These are phyloP conservation scores for Coccomyxa subellipsoidea DNA, from an alignment of 163 green algal genomes.

Conservation along the genomic window DNA sequence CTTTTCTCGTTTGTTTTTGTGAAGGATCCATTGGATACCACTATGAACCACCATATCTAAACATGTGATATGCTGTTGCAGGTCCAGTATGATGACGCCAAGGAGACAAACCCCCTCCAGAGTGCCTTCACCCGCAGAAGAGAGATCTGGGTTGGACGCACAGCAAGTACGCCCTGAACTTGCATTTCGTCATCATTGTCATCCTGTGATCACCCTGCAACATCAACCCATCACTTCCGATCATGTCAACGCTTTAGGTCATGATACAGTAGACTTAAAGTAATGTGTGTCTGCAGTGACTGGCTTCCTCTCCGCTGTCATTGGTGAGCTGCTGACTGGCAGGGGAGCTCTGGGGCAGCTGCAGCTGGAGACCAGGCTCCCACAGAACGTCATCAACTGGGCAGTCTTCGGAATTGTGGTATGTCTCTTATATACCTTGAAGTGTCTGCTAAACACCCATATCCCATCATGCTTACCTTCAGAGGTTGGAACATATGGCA, in stretches of 20 bases:
- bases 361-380: slow-evolving; percentile 23
- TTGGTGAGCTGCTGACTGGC: slow-evolving; percentile 27
- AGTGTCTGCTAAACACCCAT: neutral
- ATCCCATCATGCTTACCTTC: too few relatives aligned
- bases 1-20: neutral
- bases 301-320: slow-evolving; percentile 22
- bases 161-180: neutral
- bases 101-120: neutral
- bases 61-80: neutral
- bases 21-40: neutral
- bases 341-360: slow-evolving; percentile 27
- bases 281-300: slow-evolving; percentile 19
- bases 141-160: slow-evolving; percentile 4
- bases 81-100: neutral
- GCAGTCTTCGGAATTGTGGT: slow-evolving; percentile 22
- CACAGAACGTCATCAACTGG: slow-evolving; percentile 14
- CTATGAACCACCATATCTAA: neutral
- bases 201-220: neutral
- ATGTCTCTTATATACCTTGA: neutral
- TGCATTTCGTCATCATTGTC: neutral
- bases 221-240: neutral
- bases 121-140: slow-evolving; percentile 22
- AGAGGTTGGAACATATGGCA: too few relatives aligned
- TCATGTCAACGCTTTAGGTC: neutral
- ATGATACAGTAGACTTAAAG: neutral